Conservation (phyloP, 2,329 filamentous ascomycete species). For the Triangularia verruculosa region DNA sequence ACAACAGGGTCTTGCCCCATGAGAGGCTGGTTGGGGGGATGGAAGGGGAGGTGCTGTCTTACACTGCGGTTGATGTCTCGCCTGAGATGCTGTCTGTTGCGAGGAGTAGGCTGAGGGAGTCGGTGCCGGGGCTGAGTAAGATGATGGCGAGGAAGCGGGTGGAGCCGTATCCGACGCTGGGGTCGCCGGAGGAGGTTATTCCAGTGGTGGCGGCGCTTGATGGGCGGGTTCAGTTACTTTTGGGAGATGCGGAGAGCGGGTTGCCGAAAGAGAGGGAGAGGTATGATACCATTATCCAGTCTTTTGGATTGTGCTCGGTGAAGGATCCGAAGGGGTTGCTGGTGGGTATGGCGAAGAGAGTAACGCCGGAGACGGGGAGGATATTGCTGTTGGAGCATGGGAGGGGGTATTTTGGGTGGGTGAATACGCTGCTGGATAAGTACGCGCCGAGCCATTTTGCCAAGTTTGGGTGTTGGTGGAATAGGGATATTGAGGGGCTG, state of each 20-base stretch:
- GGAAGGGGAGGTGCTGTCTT: conserved; percentile 46
- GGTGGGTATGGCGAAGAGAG: conserved; percentile 48
- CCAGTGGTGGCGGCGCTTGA: conserved; percentile 37
- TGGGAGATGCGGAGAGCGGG: conserved; percentile 45
- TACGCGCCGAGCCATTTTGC: conserved; percentile 54
- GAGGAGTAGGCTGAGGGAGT: conserved; percentile 47
- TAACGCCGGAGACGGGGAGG: conserved; percentile 54
- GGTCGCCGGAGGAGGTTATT: neutral
- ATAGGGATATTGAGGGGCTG: conserved; percentile 57
- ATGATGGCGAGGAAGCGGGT: conserved; percentile 37
- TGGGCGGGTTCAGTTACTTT: conserved; percentile 45
- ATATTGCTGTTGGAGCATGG: conserved; percentile 64
- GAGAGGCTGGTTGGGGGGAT: conserved; percentile 18
- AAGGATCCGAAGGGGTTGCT: conserved; percentile 54
- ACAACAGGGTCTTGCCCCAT: neutral
- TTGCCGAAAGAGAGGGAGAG: conserved; percentile 39
- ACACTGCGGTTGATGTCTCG: conserved; percentile 62
- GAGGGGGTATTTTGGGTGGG: conserved; percentile 50
- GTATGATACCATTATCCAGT: conserved; percentile 64
- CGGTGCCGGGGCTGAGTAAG: conserved; percentile 39
- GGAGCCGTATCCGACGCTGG: conserved; percentile 26
- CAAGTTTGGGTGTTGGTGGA: conserved; percentile 67
- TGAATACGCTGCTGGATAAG: conserved; percentile 56
- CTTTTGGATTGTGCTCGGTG: conserved; percentile 63
- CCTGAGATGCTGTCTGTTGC: conserved; percentile 59